These are phyloP conservation scores for Penicillium sp. DNA, from an alignment of 2,329 filamentous ascomycete genomes.

Conservation along the genomic window DNA sequence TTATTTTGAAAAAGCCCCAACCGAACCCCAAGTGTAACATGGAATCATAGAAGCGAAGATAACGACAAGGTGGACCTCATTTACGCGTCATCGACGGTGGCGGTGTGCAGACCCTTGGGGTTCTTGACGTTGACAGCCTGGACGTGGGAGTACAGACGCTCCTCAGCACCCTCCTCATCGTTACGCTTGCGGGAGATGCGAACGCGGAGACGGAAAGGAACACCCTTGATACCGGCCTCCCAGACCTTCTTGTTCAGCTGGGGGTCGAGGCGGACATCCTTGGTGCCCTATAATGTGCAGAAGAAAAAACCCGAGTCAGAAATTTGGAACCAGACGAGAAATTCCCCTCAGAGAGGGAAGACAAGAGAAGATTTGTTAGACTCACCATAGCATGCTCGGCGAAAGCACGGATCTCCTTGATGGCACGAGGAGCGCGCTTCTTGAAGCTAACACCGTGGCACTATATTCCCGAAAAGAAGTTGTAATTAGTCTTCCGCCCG, in stretches of 20 bases:
- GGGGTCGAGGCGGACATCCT: constrained; percentile 96
- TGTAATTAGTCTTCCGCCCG: constrained; percentile 69
- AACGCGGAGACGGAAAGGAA: constrained; percentile 93
- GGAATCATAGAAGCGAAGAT: constrained; percentile 27
- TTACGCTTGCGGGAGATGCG: constrained; percentile 99
- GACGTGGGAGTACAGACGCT: constrained; percentile 99
- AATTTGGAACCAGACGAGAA: background rate
- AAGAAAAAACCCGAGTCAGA: background rate
- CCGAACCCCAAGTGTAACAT: constrained; percentile 25
- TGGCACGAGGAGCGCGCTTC: constrained; percentile 96
- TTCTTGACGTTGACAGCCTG: constrained; percentile 99
- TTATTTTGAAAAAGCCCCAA: constrained; percentile 27
- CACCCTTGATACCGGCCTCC: constrained; percentile 98
- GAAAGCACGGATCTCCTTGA: constrained; percentile 99
- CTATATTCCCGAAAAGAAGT: constrained; percentile 55
- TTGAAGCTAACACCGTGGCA: constrained; percentile 98
- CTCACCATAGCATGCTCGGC: constrained; percentile 94
- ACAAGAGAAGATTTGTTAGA: constrained; percentile 12
- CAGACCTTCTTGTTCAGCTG: constrained; percentile 99
- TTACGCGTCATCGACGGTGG: constrained; percentile 72
- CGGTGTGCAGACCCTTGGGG: constrained; percentile 94
- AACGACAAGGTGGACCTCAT: constrained; percentile 18
- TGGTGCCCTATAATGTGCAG: constrained; percentile 69
- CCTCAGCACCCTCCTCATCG: constrained; percentile 98
- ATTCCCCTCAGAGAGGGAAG: background rate